phyloP scores from a whole-genome alignment of 441 rosid genomes.

The Flueggea neowawraea region DNA sequence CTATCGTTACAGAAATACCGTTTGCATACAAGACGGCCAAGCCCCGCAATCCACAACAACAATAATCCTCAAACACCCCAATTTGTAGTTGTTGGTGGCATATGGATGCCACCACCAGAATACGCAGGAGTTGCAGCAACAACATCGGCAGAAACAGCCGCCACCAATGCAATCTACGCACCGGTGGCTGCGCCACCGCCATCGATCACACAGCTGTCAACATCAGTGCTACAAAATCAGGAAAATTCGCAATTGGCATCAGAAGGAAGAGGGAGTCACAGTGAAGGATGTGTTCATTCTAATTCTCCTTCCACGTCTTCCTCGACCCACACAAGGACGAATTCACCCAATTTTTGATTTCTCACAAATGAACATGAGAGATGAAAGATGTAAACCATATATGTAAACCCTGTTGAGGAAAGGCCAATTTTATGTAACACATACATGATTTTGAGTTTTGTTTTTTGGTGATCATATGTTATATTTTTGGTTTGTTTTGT shows the following conservation, averaged over 20 bases:
- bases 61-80: conserved; percentile 61
- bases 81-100: conserved; percentile 84
- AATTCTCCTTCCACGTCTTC: conserved; percentile 66
- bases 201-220: conserved; percentile 9
- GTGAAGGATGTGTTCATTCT: conserved; percentile 37
- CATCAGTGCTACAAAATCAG: too few relatives aligned
- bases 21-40: conserved; percentile 83
- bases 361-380: background rate
- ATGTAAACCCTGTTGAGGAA: conserved; percentile 1
- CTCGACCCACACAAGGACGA: conserved; percentile 61
- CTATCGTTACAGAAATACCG: conserved; percentile 70
- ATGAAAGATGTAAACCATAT: conserved; percentile 14
- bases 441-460: too few relatives aligned
- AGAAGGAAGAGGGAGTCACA: conserved; percentile 43
- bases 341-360: conserved; percentile 27
- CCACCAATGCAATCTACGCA: conserved; percentile 43
- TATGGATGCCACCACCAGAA: conserved; percentile 79
- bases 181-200: conserved; percentile 41
- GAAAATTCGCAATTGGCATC: conserved; percentile 23
- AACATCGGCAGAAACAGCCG: conserved; percentile 30
- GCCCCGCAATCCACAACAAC: conserved; percentile 37
- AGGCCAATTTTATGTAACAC: background rate
- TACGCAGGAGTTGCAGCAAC: conserved; percentile 37
- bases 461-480: background rate
- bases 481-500: background rate